Base-by-base conservation (phyloP, 306 rosid species). In the Gynostemma pentaphyllum region DNA sequence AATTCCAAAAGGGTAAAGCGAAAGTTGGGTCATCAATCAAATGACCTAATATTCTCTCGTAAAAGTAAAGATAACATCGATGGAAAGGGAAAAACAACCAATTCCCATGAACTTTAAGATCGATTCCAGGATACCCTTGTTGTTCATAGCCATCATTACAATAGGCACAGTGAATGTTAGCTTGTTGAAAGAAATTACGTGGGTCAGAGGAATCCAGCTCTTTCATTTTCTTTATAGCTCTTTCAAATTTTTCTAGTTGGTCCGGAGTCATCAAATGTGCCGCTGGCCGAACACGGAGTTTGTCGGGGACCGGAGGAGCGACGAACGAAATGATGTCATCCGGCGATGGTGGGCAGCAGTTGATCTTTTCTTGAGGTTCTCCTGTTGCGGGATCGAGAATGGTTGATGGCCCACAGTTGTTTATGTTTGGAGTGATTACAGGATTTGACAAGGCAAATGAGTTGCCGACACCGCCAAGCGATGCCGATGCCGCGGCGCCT, bases 41-140 rank as follows among this genome's bases (percentile, higher is more conserved):
- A 21, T 75, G 73, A 0, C 94, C 95, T 8, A 84, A 60, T 45
- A 87, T 90, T 75, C 64, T 87, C 72, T 90, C 97, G 16, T 74
- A 44, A 76, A 89, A 89, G 57, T 89, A 89, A 0, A 89, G 62
- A 60, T 84, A 89, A 76, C 79, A 84, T 4, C 97, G 81, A 64
- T 89, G 97, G 47, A 54, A 89, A 6, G 97, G 97, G 19, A 82
- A 84, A 76, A 89, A 89, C 15, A 89, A 90, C 92, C 95, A 87
- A 0, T 84, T 80, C 4, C 46, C 61, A 66, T 89, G 97, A 9
- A 86, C 76, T 75, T 86, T 86, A 26, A 84, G 69, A 5, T 86
- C 89, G 1, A 79, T 76, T n/a, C 75, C 63, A 1, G 89, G 86
- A 21, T 70, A 83, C 1, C 84, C 95, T 1, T 49, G 70, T 66